Conservation (phyloP, 495 filamentous ascomycete genomes). For the Penicillium salamii region DNA sequence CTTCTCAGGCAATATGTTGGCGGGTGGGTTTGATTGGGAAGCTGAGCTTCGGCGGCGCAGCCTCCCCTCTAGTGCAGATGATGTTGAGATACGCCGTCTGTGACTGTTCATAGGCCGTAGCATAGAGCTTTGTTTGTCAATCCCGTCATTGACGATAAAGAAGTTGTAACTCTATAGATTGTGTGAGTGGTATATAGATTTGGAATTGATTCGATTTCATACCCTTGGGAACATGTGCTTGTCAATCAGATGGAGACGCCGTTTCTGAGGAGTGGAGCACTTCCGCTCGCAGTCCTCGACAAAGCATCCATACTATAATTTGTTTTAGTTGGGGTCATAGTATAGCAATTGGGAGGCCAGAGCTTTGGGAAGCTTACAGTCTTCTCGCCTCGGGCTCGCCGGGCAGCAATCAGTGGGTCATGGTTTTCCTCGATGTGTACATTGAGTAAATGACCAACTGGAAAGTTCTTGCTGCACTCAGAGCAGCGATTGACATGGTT, state of each 20-base stretch:
- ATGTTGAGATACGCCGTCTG: conserved; percentile 49
- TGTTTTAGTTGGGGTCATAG: not conserved
- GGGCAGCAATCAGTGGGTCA: conserved; percentile 71
- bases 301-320: conserved; percentile 75
- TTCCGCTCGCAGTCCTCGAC: conserved; percentile 83
- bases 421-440: conserved; percentile 93
- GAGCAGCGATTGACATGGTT: conserved; percentile 80
- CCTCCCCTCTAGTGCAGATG: conserved; percentile 36
- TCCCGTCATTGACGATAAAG: conserved; percentile 78
- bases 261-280: conserved; percentile 79
- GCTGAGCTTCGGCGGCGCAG: conserved; percentile 36
- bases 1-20: not conserved
- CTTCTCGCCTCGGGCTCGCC: conserved; percentile 75
- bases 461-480: conserved; percentile 78
- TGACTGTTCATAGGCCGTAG: conserved; percentile 50
- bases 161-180: conserved; percentile 77
- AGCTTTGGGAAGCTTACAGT: conserved; percentile 57
- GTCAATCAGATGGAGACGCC: conserved; percentile 82
- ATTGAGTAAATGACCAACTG: conserved; percentile 65
- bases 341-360: not conserved
- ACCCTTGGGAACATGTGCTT: conserved; percentile 90
- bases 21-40: conserved; percentile 21
- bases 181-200: conserved; percentile 1
- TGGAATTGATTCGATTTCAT: conserved; percentile 1
- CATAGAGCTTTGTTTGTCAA: conserved; percentile 79